Base-by-base conservation (phyloP, 805 yeast species). In the Lachancea fermentati region DNA sequence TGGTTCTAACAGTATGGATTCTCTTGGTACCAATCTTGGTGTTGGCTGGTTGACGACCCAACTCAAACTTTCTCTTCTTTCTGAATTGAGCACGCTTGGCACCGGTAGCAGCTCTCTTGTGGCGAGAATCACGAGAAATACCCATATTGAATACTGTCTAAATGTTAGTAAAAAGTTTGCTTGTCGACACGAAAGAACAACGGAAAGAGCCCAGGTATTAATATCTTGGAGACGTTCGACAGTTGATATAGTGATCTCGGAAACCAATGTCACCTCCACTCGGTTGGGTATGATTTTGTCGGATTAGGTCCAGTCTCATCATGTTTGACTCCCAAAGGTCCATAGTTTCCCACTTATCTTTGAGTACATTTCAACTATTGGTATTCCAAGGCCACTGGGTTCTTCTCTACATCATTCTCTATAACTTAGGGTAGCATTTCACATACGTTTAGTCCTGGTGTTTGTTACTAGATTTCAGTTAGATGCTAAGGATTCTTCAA, bases 101-200 rank as follows among this genome's bases (percentile, higher is more conserved):
- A 85, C 98, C 98, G 69, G 98, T 89, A 75, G 94, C 95, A 66
- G 97, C 76, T 77, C 98, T 94, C 86, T 91, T 91, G 89, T 93
- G 98, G 79, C 97, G 96, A 75, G 98, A 91, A 81, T 93, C 97
- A 81, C 98, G 91, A 76, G 97, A 88, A 85, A 91, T 91, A 89
- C 98, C 97, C 98, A 91, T 91, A 73, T 72, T 84, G 68, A 54
- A 51, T 34, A 32, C 14, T 17, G 26, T 4, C 13, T 13, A 30
- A 18, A 16, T 25, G 45, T 42, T 42, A 42, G 45, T 42, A 41
- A 14, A 12, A 13, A 17, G 30, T 32, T 16, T 32, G 13, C 12
- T 12, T 11, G n/a, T 16, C 9, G 24, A 16, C 11, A 9, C 32
- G 26, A 22, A 11, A 7, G 26, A 22, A 22, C 26, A 11, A 22